Evolutionary conservation across 2,329 filamentous ascomycete genomes (phyloP).

Genomic region (Kalmusia sp.): DNA sequence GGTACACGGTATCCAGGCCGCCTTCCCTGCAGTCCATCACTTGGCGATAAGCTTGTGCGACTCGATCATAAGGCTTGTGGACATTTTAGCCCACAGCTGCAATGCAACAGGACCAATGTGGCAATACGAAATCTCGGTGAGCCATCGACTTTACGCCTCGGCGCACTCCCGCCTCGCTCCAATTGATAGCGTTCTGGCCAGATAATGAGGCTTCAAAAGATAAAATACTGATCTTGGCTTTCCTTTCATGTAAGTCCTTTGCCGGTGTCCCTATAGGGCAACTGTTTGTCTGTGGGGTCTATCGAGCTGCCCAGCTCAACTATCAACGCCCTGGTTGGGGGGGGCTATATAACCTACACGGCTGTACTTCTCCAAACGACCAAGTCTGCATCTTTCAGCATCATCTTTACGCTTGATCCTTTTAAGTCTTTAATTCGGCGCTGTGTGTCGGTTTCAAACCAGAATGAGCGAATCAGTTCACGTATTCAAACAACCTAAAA

Average conservation of each 20-base stretch:
- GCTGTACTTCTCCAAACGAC: constrained; percentile 25
- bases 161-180: constrained; percentile 23
- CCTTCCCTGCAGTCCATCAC: constrained; percentile 22
- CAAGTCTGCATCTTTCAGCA: constrained; percentile 15
- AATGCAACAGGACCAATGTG: constrained; percentile 37
- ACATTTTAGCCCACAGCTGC: constrained; percentile 28
- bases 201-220: constrained; percentile 36
- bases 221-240: constrained; percentile 24
- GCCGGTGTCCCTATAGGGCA: constrained; percentile 6
- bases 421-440: constrained; percentile 29
- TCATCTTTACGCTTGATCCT: constrained; percentile 8
- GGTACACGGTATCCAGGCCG: constrained; percentile 18
- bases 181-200: constrained; percentile 17
- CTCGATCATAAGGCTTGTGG: constrained; percentile 28
- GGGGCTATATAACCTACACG: constrained; percentile 21
- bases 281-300: constrained; percentile 5
- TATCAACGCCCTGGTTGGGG: constrained; percentile 3
- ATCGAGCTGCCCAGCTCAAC: constrained; percentile 1
- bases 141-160: constrained; percentile 23
- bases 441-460: constrained; percentile 18
- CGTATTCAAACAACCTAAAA: constrained; percentile 30
- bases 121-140: constrained; percentile 28
- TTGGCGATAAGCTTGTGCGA: constrained; percentile 48
- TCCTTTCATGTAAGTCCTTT: constrained; percentile 2
- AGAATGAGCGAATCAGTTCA: constrained; percentile 28